Base-by-base conservation (phyloP, 2,329 filamentous ascomycete genomes). In the Fusarium papillatum region DNA sequence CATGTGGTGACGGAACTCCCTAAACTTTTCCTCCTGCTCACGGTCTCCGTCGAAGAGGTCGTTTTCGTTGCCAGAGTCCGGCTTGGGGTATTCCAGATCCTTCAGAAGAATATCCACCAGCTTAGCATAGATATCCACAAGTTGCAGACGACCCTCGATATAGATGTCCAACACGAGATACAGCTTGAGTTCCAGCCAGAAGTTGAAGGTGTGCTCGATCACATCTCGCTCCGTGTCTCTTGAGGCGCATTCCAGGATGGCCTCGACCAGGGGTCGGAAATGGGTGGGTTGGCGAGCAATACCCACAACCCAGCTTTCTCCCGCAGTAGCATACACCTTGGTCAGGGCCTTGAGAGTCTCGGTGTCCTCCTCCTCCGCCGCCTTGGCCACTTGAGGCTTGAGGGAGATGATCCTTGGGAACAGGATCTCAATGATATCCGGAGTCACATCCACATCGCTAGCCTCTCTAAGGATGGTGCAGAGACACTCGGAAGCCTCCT, bases 181-280 rank as follows among this genome's bases (percentile, higher is more conserved):
- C 83, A 98, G 95, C 87, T 99, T 99, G 59, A 99, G 90, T 82
- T 99, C 97, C 82, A 97, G 98, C 97, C 97, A 99, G 86, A 99
- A 98, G 77, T 92, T 92, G 85, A 99, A 99, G 0, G 97, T 99
- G 80, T 97, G 92, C 66, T 95, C 95, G 74, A 99, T 95, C 7
- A 96, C 95, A 77, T 99, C 97, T 73, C 94, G 92, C 66, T 98
- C 96, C 82, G 92, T 93, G 83, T 99, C 97, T 77, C 94, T 91
- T 14, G 94, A 91, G 72, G 95, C 96, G 81, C 95, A 98, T 85
- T 98, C 96, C n/a, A 98, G 89, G 19, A 99, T 92, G 9, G 94
- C 92, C 80, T 98, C 95, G 14, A 99, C 96, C 7, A 99, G 88
- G 14, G 91, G 92, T 46, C 94, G 91, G 86, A 98, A 98, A 63